These are phyloP conservation scores for Harringtonia aguacate DNA, from an alignment of 2,329 filamentous ascomycete species.

Conservation along the genomic window DNA sequence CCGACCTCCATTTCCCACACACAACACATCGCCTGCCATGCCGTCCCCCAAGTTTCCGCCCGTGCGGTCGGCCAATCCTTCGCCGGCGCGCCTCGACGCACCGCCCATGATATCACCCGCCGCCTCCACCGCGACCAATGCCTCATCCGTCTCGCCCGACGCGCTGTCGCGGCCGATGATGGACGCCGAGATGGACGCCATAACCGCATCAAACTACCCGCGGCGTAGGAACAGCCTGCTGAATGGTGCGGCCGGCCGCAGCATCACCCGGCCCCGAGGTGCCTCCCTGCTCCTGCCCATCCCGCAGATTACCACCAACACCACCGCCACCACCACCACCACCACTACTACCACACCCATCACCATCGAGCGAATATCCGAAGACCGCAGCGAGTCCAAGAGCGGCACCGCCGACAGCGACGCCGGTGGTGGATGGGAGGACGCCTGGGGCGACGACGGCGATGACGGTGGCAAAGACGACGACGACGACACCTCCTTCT, in stretches of 20 bases:
- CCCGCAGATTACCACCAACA: too few species aligned
- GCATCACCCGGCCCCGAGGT: background rate
- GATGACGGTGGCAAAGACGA: constrained; percentile 68
- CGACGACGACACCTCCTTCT: constrained; percentile 67
- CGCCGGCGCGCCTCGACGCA: background rate
- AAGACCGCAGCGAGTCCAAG: background rate
- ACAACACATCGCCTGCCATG: background rate
- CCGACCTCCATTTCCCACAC: too few species aligned
- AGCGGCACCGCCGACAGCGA: constrained; percentile 15
- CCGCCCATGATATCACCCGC: too few species aligned
- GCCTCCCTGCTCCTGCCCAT: background rate
- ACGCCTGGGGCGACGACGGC: constrained; percentile 75
- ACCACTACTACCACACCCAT: too few species aligned
- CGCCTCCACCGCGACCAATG: background rate
- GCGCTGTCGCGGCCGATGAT: constrained; percentile 13
- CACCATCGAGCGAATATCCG: background rate
- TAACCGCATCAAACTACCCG: constrained; percentile 37
- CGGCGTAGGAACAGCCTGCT: constrained; percentile 45
- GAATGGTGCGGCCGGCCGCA: constrained; percentile 20
- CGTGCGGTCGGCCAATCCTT: background rate
- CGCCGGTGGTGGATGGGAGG: constrained; percentile 63
- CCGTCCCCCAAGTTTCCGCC: constrained; percentile 1
- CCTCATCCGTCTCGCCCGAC: background rate
- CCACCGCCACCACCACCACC: background rate
- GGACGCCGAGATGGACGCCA: constrained; percentile 46